Evolutionary conservation across 2,329 filamentous ascomycete species (phyloP).

Genomic region (Ambrosiella xylebori): DNA sequence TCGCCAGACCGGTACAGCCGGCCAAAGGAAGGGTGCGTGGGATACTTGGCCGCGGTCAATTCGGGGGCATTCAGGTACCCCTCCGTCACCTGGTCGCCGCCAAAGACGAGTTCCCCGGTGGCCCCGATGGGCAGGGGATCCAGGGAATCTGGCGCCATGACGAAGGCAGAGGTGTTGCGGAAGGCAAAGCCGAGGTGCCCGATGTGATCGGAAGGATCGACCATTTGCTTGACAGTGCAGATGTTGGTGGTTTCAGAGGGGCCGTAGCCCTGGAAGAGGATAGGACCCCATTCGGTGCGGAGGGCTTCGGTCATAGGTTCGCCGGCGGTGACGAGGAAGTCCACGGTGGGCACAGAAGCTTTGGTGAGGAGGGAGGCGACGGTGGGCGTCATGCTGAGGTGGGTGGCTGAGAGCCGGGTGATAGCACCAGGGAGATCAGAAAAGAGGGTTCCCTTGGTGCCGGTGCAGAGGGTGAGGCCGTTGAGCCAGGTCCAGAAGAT

Average conservation of each 20-base stretch:
- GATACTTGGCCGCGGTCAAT: conserved; percentile 48
- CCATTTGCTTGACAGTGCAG: conserved; percentile 55
- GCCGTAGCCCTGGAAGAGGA: conserved; percentile 67
- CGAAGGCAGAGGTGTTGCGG: conserved; percentile 57
- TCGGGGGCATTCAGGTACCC: conserved; percentile 54
- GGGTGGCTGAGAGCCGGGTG: conserved; percentile 46
- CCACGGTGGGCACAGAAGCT: conserved; percentile 47
- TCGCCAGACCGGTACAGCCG: conserved; percentile 71
- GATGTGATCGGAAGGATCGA: conserved; percentile 33
- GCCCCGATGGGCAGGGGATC: conserved; percentile 49
- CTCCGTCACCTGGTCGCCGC: conserved; percentile 60
- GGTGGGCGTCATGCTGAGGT: conserved; percentile 72
- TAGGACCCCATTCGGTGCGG: conserved; percentile 46
- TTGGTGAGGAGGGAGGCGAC: conserved; percentile 62
- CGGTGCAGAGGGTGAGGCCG: conserved; percentile 64
- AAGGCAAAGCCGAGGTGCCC: conserved; percentile 64
- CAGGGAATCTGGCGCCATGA: conserved; percentile 31
- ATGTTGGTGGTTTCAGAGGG: conserved; percentile 81
- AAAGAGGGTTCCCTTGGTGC: conserved; percentile 57
- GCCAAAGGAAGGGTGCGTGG: conserved; percentile 50
- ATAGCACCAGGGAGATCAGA: conserved; percentile 54
- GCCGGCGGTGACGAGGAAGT: conserved; percentile 65
- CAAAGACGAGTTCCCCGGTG: conserved; percentile 72
- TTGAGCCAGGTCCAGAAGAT: conserved; percentile 71
- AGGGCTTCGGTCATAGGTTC: conserved; percentile 63